phyloP scores from a whole-genome alignment of 2,329 filamentous ascomycete genomes.

The Zymoseptoria crescenta region DNA sequence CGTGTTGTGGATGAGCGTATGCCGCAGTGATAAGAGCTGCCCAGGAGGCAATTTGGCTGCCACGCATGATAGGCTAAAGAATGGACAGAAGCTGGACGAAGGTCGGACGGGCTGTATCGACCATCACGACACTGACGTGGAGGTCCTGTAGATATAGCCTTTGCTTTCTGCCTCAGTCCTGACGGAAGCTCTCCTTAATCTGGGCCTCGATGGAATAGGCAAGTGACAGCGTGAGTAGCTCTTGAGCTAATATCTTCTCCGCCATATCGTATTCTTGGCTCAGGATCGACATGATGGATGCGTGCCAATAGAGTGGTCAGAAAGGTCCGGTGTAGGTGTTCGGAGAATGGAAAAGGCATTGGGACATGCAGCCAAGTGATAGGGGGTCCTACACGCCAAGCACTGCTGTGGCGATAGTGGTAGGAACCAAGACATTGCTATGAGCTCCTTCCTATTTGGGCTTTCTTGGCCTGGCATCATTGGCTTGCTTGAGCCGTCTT shows the following conservation, averaged over 20 bases:
- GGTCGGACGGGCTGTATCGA: neutral
- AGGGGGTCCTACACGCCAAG: neutral
- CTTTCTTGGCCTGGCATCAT: neutral
- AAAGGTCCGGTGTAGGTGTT: neutral
- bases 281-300: neutral
- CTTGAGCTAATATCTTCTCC: neutral
- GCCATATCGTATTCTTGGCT: neutral
- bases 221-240: neutral
- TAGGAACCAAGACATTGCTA: neutral
- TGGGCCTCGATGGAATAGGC: neutral
- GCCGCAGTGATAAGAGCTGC: neutral
- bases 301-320: neutral
- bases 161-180: neutral
- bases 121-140: neutral
- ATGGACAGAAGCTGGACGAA: neutral
- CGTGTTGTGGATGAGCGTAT: neutral
- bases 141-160: neutral
- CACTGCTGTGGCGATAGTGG: neutral
- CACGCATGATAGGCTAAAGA: neutral
- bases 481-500: slow-evolving; percentile 1
- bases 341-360: neutral
- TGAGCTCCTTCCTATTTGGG: neutral
- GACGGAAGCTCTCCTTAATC: neutral
- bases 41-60: neutral
- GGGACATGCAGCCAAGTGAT: neutral